A percentile compares a stretch with the other conserved stretches of the same genome.
Evolutionary conservation across 2,329 filamentous ascomycete genomes (phyloP).

Genomic region (Exophiala phaeomuriformis): DNA sequence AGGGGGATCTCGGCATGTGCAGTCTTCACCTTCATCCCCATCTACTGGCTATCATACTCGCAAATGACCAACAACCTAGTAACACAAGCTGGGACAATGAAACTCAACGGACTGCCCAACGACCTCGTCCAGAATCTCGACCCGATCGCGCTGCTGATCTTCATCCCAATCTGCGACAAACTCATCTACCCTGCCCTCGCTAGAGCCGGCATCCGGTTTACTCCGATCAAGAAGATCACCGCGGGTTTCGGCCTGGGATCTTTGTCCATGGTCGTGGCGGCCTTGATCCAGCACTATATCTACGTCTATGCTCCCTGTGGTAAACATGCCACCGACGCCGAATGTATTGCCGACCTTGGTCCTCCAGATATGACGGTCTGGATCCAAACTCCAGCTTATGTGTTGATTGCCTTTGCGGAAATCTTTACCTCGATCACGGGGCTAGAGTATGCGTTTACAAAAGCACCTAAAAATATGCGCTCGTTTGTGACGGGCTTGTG

Average conservation of each 20-base stretch:
- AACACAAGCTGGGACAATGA: slow-evolving; percentile 51
- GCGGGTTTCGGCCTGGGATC: slow-evolving; percentile 60
- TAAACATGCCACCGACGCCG: slow-evolving; percentile 33
- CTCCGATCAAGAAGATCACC: slow-evolving; percentile 68
- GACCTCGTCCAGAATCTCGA: slow-evolving; percentile 56
- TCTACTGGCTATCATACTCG: slow-evolving; percentile 41
- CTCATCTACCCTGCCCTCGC: slow-evolving; percentile 57
- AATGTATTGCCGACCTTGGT: slow-evolving; percentile 48
- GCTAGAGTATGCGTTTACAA: slow-evolving; percentile 66
- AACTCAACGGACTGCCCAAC: slow-evolving; percentile 47
- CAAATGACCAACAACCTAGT: slow-evolving; percentile 28
- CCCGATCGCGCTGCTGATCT: slow-evolving; percentile 52
- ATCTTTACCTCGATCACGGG: slow-evolving; percentile 60
- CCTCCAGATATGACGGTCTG: slow-evolving; percentile 30
- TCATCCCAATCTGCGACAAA: slow-evolving; percentile 29
- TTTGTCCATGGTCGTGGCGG: slow-evolving; percentile 55
- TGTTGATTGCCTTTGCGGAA: slow-evolving; percentile 49
- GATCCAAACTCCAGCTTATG: slow-evolving; percentile 44
- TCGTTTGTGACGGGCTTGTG: slow-evolving; percentile 54
- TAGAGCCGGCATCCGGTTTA: slow-evolving; percentile 58
- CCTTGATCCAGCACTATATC: slow-evolving; percentile 51
- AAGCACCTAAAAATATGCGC: slow-evolving; percentile 59
- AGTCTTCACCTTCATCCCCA: slow-evolving; percentile 53
- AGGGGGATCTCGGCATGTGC: slow-evolving; percentile 63
- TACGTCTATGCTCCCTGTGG: slow-evolving; percentile 34